Evolutionary conservation across 257 asterid genomes (phyloP).

Genomic region (Solanum etuberosum): DNA sequence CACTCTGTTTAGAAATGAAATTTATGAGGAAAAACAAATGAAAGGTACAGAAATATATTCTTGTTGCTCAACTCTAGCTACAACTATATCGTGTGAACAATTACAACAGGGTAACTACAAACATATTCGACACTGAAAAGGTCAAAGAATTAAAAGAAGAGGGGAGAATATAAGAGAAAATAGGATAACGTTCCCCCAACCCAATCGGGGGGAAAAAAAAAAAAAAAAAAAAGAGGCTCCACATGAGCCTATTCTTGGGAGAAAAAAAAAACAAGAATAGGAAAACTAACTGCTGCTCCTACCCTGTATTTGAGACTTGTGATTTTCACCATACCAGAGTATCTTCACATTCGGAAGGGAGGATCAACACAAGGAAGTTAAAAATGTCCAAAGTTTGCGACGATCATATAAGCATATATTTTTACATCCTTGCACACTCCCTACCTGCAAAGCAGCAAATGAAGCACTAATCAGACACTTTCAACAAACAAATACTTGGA

Average conservation of each 20-base stretch:
- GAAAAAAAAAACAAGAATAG: neutral
- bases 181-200: neutral
- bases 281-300: conserved; percentile 3
- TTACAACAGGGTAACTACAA: conserved; percentile 2
- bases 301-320: conserved; percentile 8
- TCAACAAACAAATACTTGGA: neutral
- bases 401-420: neutral
- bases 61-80: neutral
- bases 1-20: neutral
- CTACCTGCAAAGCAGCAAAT: conserved; percentile 31
- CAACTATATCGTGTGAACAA: neutral
- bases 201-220: neutral
- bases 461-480: neutral
- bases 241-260: conserved; percentile 5
- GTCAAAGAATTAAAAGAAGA: neutral
- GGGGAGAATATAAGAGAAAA: neutral
- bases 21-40: neutral
- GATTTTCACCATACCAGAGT: neutral
- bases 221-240: neutral
- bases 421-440: neutral
- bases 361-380: conserved; percentile 1
- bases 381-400: neutral
- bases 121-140: neutral
- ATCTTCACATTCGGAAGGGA: conserved; percentile 6
- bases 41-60: neutral